phyloP scores from a whole-genome alignment of 2,329 filamentous ascomycete genomes.

The Fusarium sp. region DNA sequence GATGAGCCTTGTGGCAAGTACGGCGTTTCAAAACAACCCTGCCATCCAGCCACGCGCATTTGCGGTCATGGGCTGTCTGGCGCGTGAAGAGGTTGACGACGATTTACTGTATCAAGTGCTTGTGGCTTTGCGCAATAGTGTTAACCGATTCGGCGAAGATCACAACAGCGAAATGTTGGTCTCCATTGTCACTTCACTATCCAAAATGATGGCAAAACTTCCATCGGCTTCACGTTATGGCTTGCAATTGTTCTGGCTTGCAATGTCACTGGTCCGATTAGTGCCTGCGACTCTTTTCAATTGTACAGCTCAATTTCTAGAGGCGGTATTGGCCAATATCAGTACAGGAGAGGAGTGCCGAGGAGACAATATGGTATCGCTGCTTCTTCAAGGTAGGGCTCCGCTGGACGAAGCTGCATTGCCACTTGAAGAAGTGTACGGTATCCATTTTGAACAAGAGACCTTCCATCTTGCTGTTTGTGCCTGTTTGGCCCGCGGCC shows the following conservation, averaged over 20 bases:
- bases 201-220: constrained; percentile 76
- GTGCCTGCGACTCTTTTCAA: constrained; percentile 71
- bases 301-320: constrained; percentile 70
- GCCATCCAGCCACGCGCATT: constrained; percentile 75
- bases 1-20: constrained; percentile 78
- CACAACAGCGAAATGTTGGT: constrained; percentile 73
- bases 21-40: constrained; percentile 76
- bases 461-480: constrained; percentile 74
- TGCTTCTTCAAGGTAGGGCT: constrained; percentile 67
- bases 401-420: constrained; percentile 70
- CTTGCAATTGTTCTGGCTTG: constrained; percentile 75
- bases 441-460: constrained; percentile 69
- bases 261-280: constrained; percentile 71
- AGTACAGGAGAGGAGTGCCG: constrained; percentile 67
- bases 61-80: constrained; percentile 75
- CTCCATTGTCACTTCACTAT: constrained; percentile 71
- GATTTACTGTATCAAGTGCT: constrained; percentile 76
- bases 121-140: constrained; percentile 71
- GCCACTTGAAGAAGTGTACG: constrained; percentile 70
- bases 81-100: constrained; percentile 76
- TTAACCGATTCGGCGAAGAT: constrained; percentile 71
- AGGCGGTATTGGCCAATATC: constrained; percentile 71
- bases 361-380: constrained; percentile 65
- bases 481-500: constrained; percentile 69
- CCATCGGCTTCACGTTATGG: constrained; percentile 73